Evolutionary conservation across 1,139 yeast species (phyloP).

Genomic region (Pichia sp.): DNA sequence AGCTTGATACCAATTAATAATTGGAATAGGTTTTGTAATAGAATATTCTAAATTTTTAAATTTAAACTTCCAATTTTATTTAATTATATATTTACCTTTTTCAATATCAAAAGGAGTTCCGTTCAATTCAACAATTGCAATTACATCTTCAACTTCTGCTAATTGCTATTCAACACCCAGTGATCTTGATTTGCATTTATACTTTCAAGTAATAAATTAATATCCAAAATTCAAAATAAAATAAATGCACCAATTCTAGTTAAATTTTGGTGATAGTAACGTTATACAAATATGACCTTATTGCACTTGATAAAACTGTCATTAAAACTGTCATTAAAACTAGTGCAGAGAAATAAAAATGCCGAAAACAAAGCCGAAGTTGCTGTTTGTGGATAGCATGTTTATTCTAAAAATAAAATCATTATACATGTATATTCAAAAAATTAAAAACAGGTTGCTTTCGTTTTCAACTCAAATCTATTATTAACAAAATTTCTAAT

Average conservation of each 20-base stretch:
- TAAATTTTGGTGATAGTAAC: constrained; percentile 66
- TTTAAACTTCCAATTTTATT: too few relatives aligned
- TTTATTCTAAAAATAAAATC: too few relatives aligned
- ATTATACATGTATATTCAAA: too few relatives aligned
- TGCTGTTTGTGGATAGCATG: too few relatives aligned
- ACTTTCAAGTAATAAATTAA: constrained; percentile 73
- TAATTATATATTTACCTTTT: constrained; percentile 42
- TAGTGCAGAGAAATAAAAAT: too few relatives aligned
- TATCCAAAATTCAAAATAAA: constrained; percentile 78
- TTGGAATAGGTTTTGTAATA: constrained; percentile 76
- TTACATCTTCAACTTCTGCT: constrained; percentile 92
- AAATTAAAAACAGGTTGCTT: too few relatives aligned
- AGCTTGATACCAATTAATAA: constrained; percentile 87
- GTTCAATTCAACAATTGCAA: constrained; percentile 58
- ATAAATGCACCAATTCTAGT: constrained; percentile 79
- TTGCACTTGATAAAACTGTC: constrained; percentile 86
- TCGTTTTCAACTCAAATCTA: too few relatives aligned
- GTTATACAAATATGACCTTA: constrained; percentile 91
- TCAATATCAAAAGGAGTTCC: constrained; percentile 55
- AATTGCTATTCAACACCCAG: constrained; percentile 92
- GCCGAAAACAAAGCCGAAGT: too few relatives aligned
- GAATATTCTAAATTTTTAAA: constrained; percentile 29
- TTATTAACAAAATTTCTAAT: too few relatives aligned
- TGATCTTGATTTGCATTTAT: constrained; percentile 69
- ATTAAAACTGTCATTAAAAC: too few relatives aligned